Percentiles rank a stretch among this genome's conserved stretches.
Conservation (phyloP, 1,139 yeast genomes). For the Saccharomycopsis hybrid region DNA sequence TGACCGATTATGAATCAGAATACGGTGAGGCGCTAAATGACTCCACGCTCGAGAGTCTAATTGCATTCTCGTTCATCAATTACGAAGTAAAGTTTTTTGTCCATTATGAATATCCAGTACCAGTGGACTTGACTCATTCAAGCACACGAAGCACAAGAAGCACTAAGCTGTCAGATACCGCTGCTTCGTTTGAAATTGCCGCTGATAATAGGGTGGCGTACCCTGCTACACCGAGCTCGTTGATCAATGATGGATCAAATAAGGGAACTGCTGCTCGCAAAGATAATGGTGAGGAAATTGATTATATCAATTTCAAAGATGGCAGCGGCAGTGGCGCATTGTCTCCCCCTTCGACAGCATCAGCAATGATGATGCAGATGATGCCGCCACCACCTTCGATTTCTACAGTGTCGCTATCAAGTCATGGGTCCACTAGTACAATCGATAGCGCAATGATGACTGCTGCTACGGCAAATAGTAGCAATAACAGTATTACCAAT, state of each 20-base stretch:
- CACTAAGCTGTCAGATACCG: slow-evolving; percentile 18
- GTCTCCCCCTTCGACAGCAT: not conserved
- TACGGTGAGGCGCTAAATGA: slow-evolving; percentile 59
- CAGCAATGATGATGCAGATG: not conserved
- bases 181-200: slow-evolving; percentile 20
- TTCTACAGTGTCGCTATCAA: not conserved
- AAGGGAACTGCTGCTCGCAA: slow-evolving; percentile 3
- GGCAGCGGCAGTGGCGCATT: slow-evolving; percentile 2
- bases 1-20: slow-evolving; percentile 64
- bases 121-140: slow-evolving; percentile 14
- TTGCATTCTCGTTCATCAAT: slow-evolving; percentile 31
- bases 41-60: slow-evolving; percentile 39
- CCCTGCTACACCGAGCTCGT: slow-evolving; percentile 20
- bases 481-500: not conserved
- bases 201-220: slow-evolving; percentile 20
- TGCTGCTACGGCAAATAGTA: too few relatives aligned
- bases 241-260: slow-evolving; percentile 16
- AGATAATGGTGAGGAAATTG: slow-evolving; percentile 33
- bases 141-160: slow-evolving; percentile 18
- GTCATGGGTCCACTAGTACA: not conserved
- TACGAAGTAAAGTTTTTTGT: slow-evolving; percentile 40
- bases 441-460: not conserved
- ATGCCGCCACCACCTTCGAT: not conserved
- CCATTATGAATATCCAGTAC: slow-evolving; percentile 5
- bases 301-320: slow-evolving; percentile 63